Base-by-base conservation (phyloP, 1,139 yeast genomes). In the Meyerozyma athensensis region DNA sequence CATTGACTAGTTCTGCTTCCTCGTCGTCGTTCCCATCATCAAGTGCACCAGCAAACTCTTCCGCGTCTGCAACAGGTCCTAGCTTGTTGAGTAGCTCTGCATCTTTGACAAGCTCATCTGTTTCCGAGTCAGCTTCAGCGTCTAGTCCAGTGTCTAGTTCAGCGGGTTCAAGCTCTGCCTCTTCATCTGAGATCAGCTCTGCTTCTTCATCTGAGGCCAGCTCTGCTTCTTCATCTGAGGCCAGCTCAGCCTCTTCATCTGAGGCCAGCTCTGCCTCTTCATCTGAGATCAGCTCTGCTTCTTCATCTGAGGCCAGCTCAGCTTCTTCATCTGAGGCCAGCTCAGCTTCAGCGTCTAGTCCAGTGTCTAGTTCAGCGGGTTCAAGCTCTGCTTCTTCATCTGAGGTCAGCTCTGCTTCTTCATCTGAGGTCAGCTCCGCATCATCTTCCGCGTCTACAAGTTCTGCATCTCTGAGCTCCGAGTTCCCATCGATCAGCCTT, bases 301-400 rank as follows among this genome's bases (percentile, higher is more conserved):
- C 23, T 8, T 8, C 23, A 8, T 21, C 23, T 21, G 23, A 21
- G 23, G 7, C 23, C 7, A 21, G 23, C 23, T 21, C 23, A 21
- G 10, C 9, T 21, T 7, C 23, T 10, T 21, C 23, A 21, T 21
- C 23, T 7, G 10, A 21, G 10, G 7, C 23, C 9, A 26, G 31
- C 18, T 26, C 31, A 5, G 18, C 28, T n/a, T 24, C 28, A n/a
- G 28, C 5, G 14, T 24, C 28, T 6, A 24, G 28, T 13, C n/a
- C 6, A 8, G 28, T 24, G 6, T 24, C 17, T 21, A 21, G 23
- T 10, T 8, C 23, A 7, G 23, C 23, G 8, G 19, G 7, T 7
- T 4, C 31, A 16, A 26, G 31, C 31, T 26, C 31, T 26, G 20
- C 31, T 3, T 26, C 31, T 16, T 6, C 31, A 14, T 26, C 31